Conservation (phyloP, 495 filamentous ascomycete genomes). For the Venustampulla echinocandica region DNA sequence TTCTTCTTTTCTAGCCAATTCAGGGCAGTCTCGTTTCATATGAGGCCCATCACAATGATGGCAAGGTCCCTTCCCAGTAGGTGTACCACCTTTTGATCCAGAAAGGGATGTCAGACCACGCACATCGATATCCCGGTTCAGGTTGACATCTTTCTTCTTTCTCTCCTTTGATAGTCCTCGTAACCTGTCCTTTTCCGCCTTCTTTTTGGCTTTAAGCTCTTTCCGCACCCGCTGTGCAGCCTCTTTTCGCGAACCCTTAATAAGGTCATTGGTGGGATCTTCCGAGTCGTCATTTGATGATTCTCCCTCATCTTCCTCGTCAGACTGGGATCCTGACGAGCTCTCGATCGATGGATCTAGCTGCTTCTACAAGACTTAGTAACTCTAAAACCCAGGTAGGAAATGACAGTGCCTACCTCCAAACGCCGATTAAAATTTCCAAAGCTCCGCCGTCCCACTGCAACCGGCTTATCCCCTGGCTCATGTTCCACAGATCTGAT, state of each 20-base stretch:
- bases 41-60: constrained; percentile 36
- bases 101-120: constrained; percentile 45
- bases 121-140: constrained; percentile 53
- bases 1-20: constrained; percentile 7
- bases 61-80: constrained; percentile 25
- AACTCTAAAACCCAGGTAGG: constrained; percentile 2
- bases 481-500: constrained; percentile 9
- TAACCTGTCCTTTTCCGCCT: constrained; percentile 32
- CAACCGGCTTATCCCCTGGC: constrained; percentile 16
- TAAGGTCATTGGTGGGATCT: constrained; percentile 30
- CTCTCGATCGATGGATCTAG: constrained; percentile 19
- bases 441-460: constrained; percentile 37
- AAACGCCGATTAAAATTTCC: constrained; percentile 29
- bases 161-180: constrained; percentile 40
- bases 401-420: constrained; percentile 22
- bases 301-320: constrained; percentile 21
- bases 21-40: constrained; percentile 32
- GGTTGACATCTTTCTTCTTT: constrained; percentile 49
- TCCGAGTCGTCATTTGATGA: constrained; percentile 24
- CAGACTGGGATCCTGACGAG: constrained; percentile 32
- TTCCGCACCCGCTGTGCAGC: constrained; percentile 23
- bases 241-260: constrained; percentile 18
- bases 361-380: constrained; percentile 13
- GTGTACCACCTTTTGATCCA: constrained; percentile 9
- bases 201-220: constrained; percentile 20